phyloP scores from a whole-genome alignment of 2,329 filamentous ascomycete genomes.

The Pseudogymnoascus sp. region DNA sequence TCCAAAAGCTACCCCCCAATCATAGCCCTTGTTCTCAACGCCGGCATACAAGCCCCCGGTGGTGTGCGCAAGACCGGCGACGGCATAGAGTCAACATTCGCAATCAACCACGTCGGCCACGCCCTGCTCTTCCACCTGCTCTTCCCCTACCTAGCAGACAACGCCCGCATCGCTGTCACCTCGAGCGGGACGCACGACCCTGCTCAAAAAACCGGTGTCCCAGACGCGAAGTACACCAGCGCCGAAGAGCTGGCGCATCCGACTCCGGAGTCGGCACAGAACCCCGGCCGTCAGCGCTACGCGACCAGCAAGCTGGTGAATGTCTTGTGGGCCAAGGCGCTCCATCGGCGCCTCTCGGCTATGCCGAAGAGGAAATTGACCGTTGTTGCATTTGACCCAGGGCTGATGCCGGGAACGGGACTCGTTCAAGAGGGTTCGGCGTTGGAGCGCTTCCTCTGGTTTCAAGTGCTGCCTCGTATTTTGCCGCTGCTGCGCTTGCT shows the following conservation, averaged over 20 bases:
- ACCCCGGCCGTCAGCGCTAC: conserved; percentile 34
- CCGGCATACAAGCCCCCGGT: conserved; percentile 37
- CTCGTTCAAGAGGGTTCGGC: conserved; percentile 26
- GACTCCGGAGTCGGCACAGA: conserved; percentile 20
- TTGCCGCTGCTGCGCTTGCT: conserved; percentile 31
- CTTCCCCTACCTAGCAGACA: conserved; percentile 29
- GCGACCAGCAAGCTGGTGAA: conserved; percentile 39
- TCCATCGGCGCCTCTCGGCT: conserved; percentile 30
- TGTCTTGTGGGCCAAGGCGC: conserved; percentile 39
- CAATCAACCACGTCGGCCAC: conserved; percentile 42
- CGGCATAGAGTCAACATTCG: conserved; percentile 41
- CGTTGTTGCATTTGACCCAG: conserved; percentile 38
- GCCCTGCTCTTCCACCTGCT: conserved; percentile 42
- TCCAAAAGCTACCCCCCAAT: conserved; percentile 33
- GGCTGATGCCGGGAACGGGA: conserved; percentile 40
- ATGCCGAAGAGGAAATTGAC: conserved; percentile 27
- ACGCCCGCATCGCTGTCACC: conserved; percentile 37
- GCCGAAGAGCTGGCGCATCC: conserved; percentile 40
- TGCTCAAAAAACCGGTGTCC: conserved; percentile 33
- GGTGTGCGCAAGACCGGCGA: conserved; percentile 30
- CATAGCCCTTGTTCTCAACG: conserved; percentile 39
- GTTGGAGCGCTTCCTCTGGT: conserved; percentile 29
- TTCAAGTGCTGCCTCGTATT: conserved; percentile 28
- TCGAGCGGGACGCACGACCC: conserved; percentile 41
- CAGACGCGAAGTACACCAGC: conserved; percentile 34